Evolutionary conservation across 2,329 filamentous ascomycete genomes (phyloP).

Genomic region (Clonostachys sp.): DNA sequence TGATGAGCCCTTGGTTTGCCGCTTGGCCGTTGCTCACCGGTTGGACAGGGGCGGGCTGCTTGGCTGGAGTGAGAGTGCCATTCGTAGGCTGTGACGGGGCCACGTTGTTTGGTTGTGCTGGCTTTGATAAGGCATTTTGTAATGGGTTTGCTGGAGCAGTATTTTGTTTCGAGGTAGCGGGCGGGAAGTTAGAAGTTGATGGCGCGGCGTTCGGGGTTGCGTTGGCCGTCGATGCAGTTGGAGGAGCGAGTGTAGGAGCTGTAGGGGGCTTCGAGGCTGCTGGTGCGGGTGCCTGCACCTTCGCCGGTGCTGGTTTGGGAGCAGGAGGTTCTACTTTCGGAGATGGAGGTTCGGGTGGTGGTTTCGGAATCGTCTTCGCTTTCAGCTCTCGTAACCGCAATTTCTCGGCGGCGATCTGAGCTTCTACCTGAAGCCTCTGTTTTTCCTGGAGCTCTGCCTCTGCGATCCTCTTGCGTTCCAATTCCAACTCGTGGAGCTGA

Average conservation of each 20-base stretch:
- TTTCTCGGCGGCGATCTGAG: conserved; percentile 39
- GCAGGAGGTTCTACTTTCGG: conserved; percentile 10
- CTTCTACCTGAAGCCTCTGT: conserved; percentile 38
- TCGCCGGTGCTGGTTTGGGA: conserved; percentile 2
- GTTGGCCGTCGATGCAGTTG: conserved; percentile 6
- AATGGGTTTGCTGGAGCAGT: no score
- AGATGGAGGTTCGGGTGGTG: conserved; percentile 22
- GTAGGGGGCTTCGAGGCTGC: conserved; percentile 1
- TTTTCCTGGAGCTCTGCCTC: conserved; percentile 40
- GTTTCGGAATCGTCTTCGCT: conserved; percentile 36
- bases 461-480: conserved; percentile 35
- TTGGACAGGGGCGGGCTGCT: no score
- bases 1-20: no score
- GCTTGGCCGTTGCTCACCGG: no score
- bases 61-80: conserved; percentile 5
- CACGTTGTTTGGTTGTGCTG: conserved; percentile 9
- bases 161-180: not conserved
- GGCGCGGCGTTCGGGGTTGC: no score
- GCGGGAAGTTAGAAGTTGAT: not conserved
- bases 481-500: conserved; percentile 38
- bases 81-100: conserved; percentile 13
- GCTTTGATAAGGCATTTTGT: not conserved
- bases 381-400: conserved; percentile 40
- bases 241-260: not conserved
- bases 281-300: conserved; percentile 4